Base-by-base conservation (phyloP, 202 grass and related monocot genomes). In the Miscanthus sacchariflorus region DNA sequence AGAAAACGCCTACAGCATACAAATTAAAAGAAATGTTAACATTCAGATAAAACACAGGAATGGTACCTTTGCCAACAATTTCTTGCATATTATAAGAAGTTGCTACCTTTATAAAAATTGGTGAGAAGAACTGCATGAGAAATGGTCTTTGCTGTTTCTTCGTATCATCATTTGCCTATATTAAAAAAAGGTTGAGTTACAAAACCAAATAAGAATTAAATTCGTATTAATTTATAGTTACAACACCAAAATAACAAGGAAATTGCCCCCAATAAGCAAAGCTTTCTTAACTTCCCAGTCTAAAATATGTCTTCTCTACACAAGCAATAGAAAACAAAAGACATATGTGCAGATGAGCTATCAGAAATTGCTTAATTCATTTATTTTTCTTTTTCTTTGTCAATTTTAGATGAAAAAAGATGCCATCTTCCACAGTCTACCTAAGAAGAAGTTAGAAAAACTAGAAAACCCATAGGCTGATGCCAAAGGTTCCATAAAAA, bases 101-200 rank as follows among this genome's bases (percentile, higher is more conserved):
- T 44, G 23, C 68, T 84, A 99, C 97, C 97, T 99, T 99, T 42
- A 99, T 76, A 85, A 99, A 99, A 82, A 99, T 97, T 35, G 97
- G 97, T 45, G 97, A 99, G 82, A 99, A 97, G 68, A 99, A 89
- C 74, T 94, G 97, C 83, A 90, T 88, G 46, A 97, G 45, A 80
- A 97, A 92, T 70, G 97, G 86, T 69, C 95, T 93, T 88, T 91
- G 83, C 35, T 91, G 83, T 83, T 99, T 99, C 85, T 99, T 99
- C 45, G 66, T 80, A 85, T 97, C 95, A 81, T 97, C 93, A 81
- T 84, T 92, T 68, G 74, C 94, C 97, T 97, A 89, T 12, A 58
- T 90, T 28, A 50, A 86, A 19, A 17, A 36, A 81, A 40, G 44
- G 80, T 54, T 78, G 50, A 90, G 77, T 76, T 83, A 14, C 25